Evolutionary conservation across 345 rosid genomes (phyloP), one percentile per base, ranked within the genome.

Genomic region (Excoecaria agallocha): DNA sequence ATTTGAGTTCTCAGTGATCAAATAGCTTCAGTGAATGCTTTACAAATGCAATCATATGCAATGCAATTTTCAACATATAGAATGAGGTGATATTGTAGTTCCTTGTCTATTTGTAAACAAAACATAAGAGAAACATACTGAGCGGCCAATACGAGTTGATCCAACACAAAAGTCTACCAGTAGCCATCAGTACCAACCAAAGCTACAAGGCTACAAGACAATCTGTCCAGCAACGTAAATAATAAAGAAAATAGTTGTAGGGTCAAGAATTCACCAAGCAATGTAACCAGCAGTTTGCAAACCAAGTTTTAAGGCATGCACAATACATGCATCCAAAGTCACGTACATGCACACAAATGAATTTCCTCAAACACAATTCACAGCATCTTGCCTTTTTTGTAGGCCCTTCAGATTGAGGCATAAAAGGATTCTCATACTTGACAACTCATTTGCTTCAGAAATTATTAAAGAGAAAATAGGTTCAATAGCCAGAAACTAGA

Each of bases 31-130:
- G n/a, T n/a, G n/a, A n/a, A n/a, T n/a, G n/a, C n/a, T n/a, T n/a
- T n/a, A n/a, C n/a, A n/a, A n/a, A n/a, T n/a, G n/a, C n/a, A n/a
- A n/a, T n/a, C n/a, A n/a, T n/a, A n/a, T n/a, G n/a, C n/a, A n/a
- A n/a, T n/a, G n/a, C n/a, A n/a, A n/a, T n/a, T n/a, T n/a, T n/a
- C n/a, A n/a, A n/a, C n/a, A n/a, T n/a, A n/a, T n/a, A n/a, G n/a
- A n/a, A n/a, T n/a, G n/a, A n/a, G n/a, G n/a, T n/a, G n/a, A n/a
- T n/a, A n/a, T n/a, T n/a, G n/a, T n/a, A n/a, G n/a, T n/a, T n/a
- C n/a, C n/a, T n/a, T n/a, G n/a, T n/a, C n/a, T n/a, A n/a, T 49
- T 58, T 70, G 50, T 13, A 49, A 59, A 76, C 73, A 19, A 69
- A 22, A 62, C 64, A 58, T 22, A 20, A 25, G 43, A 43, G 37